Base-by-base conservation (phyloP, 257 asterid species). In the Nicotiana otophora region DNA sequence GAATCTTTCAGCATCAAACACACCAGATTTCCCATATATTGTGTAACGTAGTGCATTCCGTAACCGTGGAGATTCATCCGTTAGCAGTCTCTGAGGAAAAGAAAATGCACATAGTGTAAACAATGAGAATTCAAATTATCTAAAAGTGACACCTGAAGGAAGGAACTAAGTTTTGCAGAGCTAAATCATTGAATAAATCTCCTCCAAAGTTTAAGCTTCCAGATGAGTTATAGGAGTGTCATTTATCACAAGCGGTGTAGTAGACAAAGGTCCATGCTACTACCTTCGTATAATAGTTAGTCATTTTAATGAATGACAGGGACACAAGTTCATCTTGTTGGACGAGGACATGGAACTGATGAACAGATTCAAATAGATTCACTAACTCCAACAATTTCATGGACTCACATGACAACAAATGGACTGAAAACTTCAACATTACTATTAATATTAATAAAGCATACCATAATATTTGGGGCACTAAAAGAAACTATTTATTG, bases 51-150 rank as follows among this genome's bases (percentile, higher is more conserved):
- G 86, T 77, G 99, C 99, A 55, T 82, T 91, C 84, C 97, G 91
- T 63, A 96, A 80, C 15, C 99, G 97, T 1, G 98, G 99, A 36
- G 99, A 96, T 89, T 96, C 98, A 64, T 96, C 99, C 17, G 99
- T 96, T 81, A 96, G 92, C 62, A 96, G 94, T 88, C 99, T 96
- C 99, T 96, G 81, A 4, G 42, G 51, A 75, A 74, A 75, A 75
- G 63, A 51, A 74, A 26, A 51, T 31, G 76, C 55, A 68, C 63
- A 57, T 81, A 81, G 31, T 64, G 75, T 64, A 83, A 66, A 42
- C 19, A 57, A 42, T 67, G 80, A 66, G 4, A 28, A 51, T 74
- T 66, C 33, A 85, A 61, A 70, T 61, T 30, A 34, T 31, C 42
- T 76, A 5, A 46, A 23, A 12, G 78, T 20, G 57, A 70, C 12